Evolutionary conservation across 2,329 filamentous ascomycete species (phyloP).

Genomic region (Xylariaceae sp.): DNA sequence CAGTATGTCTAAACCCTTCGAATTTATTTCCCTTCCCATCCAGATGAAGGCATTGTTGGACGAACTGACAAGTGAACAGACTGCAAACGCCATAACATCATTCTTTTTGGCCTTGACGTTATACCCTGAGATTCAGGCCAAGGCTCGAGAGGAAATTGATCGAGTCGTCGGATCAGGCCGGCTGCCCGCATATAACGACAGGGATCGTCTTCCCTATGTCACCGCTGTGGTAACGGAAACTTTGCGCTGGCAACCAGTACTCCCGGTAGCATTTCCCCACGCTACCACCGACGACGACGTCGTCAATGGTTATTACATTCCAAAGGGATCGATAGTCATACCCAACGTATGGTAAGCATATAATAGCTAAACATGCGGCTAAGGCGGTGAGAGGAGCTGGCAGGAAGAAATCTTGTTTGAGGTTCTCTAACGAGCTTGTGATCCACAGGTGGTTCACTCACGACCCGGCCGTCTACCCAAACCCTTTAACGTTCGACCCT

Average conservation of each 20-base stretch:
- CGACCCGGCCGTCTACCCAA: constrained; percentile 60
- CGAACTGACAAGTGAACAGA: constrained; percentile 27
- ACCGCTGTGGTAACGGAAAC: constrained; percentile 26
- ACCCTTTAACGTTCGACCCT: constrained; percentile 32
- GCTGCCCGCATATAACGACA: constrained; percentile 24
- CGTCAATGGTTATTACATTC: constrained; percentile 18
- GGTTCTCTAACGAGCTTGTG: not conserved
- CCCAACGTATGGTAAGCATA: constrained; percentile 16
- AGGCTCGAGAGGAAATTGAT: constrained; percentile 32
- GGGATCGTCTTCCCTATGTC: constrained; percentile 25
- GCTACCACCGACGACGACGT: constrained; percentile 10
- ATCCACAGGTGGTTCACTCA: constrained; percentile 43
- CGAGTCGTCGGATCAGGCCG: constrained; percentile 28
- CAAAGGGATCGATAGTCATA: constrained; percentile 16
- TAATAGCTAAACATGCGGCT: not conserved
- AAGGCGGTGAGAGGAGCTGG: not conserved
- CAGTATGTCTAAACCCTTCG: constrained; percentile 12
- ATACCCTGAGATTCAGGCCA: constrained; percentile 40
- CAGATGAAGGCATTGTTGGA: not conserved
- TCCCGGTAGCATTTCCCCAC: constrained; percentile 23
- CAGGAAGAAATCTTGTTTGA: not conserved
- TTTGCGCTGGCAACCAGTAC: constrained; percentile 25
- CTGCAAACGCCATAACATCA: constrained; percentile 34
- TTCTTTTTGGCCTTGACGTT: constrained; percentile 46
- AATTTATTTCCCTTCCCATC: not conserved